A percentile compares a stretch with the other conserved stretches of the same genome.
Evolutionary conservation across 257 asterid species (phyloP).

Genomic region (Nyctanthes arbortristis): DNA sequence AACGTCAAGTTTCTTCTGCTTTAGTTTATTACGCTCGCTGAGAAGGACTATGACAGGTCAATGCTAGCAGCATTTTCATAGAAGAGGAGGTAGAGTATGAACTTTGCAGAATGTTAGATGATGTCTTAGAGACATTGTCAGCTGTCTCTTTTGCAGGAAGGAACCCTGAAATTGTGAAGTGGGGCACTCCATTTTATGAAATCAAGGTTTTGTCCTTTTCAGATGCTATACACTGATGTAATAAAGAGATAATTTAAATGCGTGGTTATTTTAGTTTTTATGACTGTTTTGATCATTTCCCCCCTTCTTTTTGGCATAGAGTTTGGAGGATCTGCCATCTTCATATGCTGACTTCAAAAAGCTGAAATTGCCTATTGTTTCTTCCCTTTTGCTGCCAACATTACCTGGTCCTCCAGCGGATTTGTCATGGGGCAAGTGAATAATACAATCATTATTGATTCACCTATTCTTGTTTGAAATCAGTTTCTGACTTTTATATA

Average conservation of each 20-base stretch:
- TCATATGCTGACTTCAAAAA: constrained; percentile 64
- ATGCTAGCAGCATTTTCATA: constrained; percentile 59
- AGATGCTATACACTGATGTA: neutral
- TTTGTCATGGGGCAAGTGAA: constrained; percentile 69
- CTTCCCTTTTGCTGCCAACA: constrained; percentile 47
- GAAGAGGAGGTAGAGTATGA: constrained; percentile 92
- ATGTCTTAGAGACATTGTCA: constrained; percentile 47
- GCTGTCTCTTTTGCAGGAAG: constrained; percentile 35
- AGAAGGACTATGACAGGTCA: constrained; percentile 63
- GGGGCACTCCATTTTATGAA: constrained; percentile 76
- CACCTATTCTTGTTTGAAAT: neutral
- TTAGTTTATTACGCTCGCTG: constrained; percentile 43
- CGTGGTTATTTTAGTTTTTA: constrained; percentile 9
- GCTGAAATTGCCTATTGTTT: constrained; percentile 47
- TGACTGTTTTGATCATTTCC: neutral
- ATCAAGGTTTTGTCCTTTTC: constrained; percentile 42
- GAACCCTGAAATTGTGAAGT: constrained; percentile 47
- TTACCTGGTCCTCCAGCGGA: constrained; percentile 40
- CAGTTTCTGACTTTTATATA: constrained; percentile 6
- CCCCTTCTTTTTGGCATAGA: constrained; percentile 35
- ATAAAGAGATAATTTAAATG: constrained; percentile 2
- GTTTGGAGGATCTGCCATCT: constrained; percentile 59
- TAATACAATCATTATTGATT: constrained; percentile 4
- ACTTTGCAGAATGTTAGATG: constrained; percentile 51
- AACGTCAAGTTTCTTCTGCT: constrained; percentile 31